phyloP scores from a whole-genome alignment of 2,329 filamentous ascomycete genomes.

The Trichoderma koningii region DNA sequence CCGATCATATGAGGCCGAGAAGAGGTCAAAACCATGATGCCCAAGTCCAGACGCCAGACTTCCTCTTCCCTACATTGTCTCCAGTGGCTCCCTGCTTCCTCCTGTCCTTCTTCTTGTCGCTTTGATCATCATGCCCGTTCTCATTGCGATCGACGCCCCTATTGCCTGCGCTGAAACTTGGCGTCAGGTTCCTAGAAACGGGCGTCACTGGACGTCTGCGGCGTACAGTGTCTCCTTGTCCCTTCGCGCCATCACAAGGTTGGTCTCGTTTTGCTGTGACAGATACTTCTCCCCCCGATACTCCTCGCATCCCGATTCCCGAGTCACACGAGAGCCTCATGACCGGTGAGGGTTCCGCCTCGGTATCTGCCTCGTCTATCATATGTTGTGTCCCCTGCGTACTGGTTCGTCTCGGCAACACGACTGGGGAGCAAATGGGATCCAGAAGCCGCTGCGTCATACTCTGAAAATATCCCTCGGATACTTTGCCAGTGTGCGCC shows the following conservation, averaged over 20 bases:
- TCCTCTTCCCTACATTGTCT: constrained; percentile 33
- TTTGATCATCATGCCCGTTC: neutral
- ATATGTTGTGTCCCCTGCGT: neutral
- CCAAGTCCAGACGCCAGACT: constrained; percentile 36
- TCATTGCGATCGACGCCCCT: neutral
- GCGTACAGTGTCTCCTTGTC: constrained; percentile 28
- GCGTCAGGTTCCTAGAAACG: neutral
- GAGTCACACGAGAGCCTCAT: constrained; percentile 10
- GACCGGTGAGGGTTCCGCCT: neutral
- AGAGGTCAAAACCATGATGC: constrained; percentile 20
- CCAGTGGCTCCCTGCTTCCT: constrained; percentile 4
- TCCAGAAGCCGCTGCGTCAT: neutral
- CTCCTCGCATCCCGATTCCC: neutral
- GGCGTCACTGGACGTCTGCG: constrained; percentile 30
- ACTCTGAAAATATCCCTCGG: neutral
- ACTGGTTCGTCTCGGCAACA: neutral
- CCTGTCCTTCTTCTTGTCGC: neutral
- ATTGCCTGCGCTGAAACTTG: neutral
- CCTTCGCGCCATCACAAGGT: neutral
- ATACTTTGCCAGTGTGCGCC: neutral
- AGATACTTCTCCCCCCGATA: neutral
- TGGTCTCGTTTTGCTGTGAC: neutral
- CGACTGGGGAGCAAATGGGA: neutral
- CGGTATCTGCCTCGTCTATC: neutral
- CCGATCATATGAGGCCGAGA: no score